Conservation (phyloP, 1,284 basidiomycete genomes). For the Xerocomus cyaneibrunnescens region DNA sequence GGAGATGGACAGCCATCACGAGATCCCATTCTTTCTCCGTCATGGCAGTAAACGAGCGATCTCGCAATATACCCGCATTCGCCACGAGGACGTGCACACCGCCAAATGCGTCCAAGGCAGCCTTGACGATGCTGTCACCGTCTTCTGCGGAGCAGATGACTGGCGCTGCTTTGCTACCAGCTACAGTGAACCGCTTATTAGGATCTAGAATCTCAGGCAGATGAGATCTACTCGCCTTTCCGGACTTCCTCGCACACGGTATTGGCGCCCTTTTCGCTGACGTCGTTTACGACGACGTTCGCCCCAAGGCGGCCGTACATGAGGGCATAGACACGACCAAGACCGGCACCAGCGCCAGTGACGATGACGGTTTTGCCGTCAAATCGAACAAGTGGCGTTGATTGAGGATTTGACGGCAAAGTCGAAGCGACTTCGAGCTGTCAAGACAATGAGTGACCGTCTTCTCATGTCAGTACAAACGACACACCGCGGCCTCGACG, state of each 20-base stretch:
- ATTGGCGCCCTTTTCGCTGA: slow-evolving; percentile 82
- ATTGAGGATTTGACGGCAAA: slow-evolving; percentile 73
- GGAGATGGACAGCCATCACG: slow-evolving; percentile 87
- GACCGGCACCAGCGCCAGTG: slow-evolving; percentile 91
- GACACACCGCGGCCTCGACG: slow-evolving; percentile 59
- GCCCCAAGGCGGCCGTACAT: slow-evolving; percentile 92
- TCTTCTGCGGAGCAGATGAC: slow-evolving; percentile 91
- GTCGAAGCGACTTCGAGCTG: slow-evolving; percentile 70
- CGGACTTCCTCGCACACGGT: slow-evolving; percentile 87
- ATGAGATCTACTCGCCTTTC: slow-evolving; percentile 49
- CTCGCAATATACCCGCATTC: slow-evolving; percentile 93
- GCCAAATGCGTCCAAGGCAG: slow-evolving; percentile 87
- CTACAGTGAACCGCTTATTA: slow-evolving; percentile 37
- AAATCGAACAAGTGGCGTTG: slow-evolving; percentile 73
- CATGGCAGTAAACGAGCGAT: slow-evolving; percentile 91
- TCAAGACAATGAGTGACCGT: slow-evolving; percentile 25
- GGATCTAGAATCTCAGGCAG: neutral
- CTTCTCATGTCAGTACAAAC: neutral
- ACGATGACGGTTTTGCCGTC: slow-evolving; percentile 92
- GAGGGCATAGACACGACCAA: slow-evolving; percentile 89
- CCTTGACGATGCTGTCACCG: slow-evolving; percentile 87
- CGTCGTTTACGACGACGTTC: slow-evolving; percentile 97
- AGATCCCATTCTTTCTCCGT: slow-evolving; percentile 94
- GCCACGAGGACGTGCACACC: slow-evolving; percentile 88
- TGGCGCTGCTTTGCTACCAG: slow-evolving; percentile 86